Percentiles rank a stretch among this genome's conserved stretches.
phyloP scores from a whole-genome alignment of 2,329 filamentous ascomycete species.

The Fusarium duplospermum region DNA sequence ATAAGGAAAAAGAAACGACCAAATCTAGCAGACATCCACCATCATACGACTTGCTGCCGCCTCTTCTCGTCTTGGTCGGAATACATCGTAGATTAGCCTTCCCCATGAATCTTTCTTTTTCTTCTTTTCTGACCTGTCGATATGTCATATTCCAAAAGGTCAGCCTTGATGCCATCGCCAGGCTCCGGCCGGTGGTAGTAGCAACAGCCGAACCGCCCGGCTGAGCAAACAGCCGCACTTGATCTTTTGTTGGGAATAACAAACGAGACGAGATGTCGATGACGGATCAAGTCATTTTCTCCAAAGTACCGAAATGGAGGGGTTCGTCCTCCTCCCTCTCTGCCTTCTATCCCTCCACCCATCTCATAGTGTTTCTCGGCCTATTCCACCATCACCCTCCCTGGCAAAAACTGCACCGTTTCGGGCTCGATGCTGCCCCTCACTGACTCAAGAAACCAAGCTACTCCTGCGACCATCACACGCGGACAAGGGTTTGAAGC shows the following conservation, averaged over 20 bases:
- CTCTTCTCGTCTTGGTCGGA: constrained; percentile 1
- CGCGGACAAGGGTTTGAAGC: constrained; percentile 18
- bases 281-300: not conserved
- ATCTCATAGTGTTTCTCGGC: not conserved
- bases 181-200: constrained; percentile 10
- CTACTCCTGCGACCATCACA: constrained; percentile 15
- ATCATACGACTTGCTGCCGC: constrained; percentile 32
- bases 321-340: constrained; percentile 3
- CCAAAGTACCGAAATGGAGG: not conserved
- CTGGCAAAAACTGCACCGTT: constrained; percentile 4
- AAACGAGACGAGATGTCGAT: not conserved
- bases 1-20: constrained; percentile 4
- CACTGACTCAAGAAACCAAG: constrained; percentile 27
- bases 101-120: not conserved
- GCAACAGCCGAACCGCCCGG: constrained; percentile 13
- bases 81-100: constrained; percentile 23
- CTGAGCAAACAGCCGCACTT: constrained; percentile 5
- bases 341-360: not conserved
- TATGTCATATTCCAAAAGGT: not conserved
- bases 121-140: not conserved
- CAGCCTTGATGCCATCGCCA: constrained; percentile 1
- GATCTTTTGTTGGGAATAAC: not conserved
- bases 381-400: constrained; percentile 1
- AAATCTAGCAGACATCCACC: constrained; percentile 19
- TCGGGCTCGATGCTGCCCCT: constrained; percentile 27